Base-by-base conservation (phyloP, 2,329 filamentous ascomycete species). In the Colletotrichum chlorophyti region DNA sequence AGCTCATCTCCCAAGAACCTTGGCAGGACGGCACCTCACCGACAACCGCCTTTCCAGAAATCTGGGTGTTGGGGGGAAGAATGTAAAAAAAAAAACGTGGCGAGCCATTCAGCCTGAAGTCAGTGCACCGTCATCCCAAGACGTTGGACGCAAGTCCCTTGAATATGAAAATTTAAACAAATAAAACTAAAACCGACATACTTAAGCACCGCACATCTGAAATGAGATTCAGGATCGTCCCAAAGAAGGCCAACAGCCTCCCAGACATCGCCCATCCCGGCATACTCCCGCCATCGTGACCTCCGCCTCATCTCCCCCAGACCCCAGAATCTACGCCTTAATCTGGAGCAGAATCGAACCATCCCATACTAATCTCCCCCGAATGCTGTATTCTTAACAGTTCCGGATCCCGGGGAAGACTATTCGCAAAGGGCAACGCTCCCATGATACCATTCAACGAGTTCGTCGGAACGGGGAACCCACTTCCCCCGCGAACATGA, bases 231-330 rank as follows among this genome's bases (percentile, higher is more conserved):
- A n/a, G n/a, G n/a, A 6, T 31, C 41, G 21, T 15, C 26, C 23
- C n/a, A n/a, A n/a, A n/a, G n/a, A n/a, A n/a, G 17, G 10, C 10
- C 15, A 14, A 6, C 35, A 38, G 17, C 34, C n/a, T 37, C 34
- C 7, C 17, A 17, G 15, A 15, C 34, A 12, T 21, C 34, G 35
- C 15, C 35, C 12, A 46, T 38, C 32, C n/a, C 32, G 14, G 24
- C 23, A 23, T 12, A n/a, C 23, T 35, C 14, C 23, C 19, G 53
- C 38, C 47, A 26, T 23, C 17, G 46, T 52, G 38, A 45, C 53
- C 54, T 32, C 41, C 48, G 26, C 40, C 29, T 23, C 34, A 47
- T 43, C 29, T 38, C 42, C 55, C 50, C 55, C 35, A 43, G 35
- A 34, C 50, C 55, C 55, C 40, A 48, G 41, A 31, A 11, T 21